Percentiles rank a stretch among this genome's conserved stretches.
Evolutionary conservation across 306 rosid genomes (phyloP).

Genomic region (Gleditsia sinensis): DNA sequence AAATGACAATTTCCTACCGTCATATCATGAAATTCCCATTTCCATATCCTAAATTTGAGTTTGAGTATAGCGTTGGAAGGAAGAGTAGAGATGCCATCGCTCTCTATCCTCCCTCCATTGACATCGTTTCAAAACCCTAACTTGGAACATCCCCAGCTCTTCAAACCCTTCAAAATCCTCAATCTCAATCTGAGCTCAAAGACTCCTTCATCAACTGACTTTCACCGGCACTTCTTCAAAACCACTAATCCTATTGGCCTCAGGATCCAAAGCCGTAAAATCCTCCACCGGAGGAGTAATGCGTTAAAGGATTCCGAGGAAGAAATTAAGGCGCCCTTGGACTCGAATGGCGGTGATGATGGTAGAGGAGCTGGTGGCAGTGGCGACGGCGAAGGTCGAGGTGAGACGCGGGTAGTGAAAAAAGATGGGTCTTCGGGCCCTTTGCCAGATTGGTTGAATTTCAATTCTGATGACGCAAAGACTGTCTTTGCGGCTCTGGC

Average conservation of each 20-base stretch:
- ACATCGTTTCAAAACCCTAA: slow-evolving; percentile 52
- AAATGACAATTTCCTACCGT: too few relatives aligned
- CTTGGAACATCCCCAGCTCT: slow-evolving; percentile 38
- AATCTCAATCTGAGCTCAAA: slow-evolving; percentile 30
- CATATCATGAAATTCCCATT: too few relatives aligned
- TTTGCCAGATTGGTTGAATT: slow-evolving; percentile 73
- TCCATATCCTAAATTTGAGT: too few relatives aligned
- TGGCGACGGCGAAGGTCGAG: slow-evolving; percentile 18
- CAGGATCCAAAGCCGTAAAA: slow-evolving; percentile 14
- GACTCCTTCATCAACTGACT: slow-evolving; percentile 4
- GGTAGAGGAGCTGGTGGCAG: slow-evolving; percentile 46
- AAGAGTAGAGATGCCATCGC: slow-evolving; percentile 57
- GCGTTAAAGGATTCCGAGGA: slow-evolving; percentile 50
- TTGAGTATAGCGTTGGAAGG: too few relatives aligned
- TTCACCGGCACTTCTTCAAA: slow-evolving; percentile 19
- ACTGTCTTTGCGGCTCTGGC: slow-evolving; percentile 87
- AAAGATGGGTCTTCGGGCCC: slow-evolving; percentile 51
- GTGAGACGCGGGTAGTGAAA: slow-evolving; percentile 43
- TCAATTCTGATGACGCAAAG: slow-evolving; percentile 78
- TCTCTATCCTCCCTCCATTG: slow-evolving; percentile 45
- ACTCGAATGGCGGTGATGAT: slow-evolving; percentile 43
- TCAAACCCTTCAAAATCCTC: slow-evolving; percentile 37
- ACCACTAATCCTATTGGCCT: slow-evolving; percentile 7
- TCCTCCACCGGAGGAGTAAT: slow-evolving; percentile 39
- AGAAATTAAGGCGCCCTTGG: slow-evolving; percentile 48